These are phyloP conservation scores for Acer negundo DNA, from an alignment of 345 rosid species.

Conservation along the genomic window DNA sequence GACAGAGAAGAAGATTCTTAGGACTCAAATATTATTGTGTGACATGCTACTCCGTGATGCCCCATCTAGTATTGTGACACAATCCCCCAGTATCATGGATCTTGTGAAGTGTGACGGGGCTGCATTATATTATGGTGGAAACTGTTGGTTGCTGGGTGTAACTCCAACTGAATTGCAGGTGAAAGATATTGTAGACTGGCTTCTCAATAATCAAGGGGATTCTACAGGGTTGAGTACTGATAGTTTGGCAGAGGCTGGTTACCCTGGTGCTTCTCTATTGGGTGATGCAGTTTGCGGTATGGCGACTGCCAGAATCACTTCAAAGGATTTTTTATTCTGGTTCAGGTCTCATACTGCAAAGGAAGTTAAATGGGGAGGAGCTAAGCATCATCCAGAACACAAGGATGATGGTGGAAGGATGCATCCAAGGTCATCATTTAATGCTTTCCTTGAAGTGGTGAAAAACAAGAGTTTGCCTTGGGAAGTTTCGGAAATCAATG, in stretches of 20 bases:
- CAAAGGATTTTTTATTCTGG: constrained; percentile 80
- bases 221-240: constrained; percentile 75
- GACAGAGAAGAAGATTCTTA: constrained; percentile 69
- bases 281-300: constrained; percentile 87
- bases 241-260: constrained; percentile 71
- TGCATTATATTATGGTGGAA: constrained; percentile 59
- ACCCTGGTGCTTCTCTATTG: constrained; percentile 63
- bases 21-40: constrained; percentile 67
- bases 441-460: constrained; percentile 79
- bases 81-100: constrained; percentile 84
- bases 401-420: constrained; percentile 68
- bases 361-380: constrained; percentile 88
- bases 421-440: constrained; percentile 85
- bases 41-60: constrained; percentile 87
- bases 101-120: constrained; percentile 94
- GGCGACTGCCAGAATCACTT: constrained; percentile 72
- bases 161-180: constrained; percentile 79
- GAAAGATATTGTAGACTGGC: constrained; percentile 65
- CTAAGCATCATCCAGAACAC: constrained; percentile 68
- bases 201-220: constrained; percentile 64
- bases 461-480: constrained; percentile 77
- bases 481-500: constrained; percentile 81
- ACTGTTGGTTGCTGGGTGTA: constrained; percentile 71
- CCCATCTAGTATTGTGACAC: constrained; percentile 72
- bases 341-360: constrained; percentile 84